These are phyloP conservation scores for Flueggea neowawraea DNA, from an alignment of 441 rosid genomes.

Conservation along the genomic window DNA sequence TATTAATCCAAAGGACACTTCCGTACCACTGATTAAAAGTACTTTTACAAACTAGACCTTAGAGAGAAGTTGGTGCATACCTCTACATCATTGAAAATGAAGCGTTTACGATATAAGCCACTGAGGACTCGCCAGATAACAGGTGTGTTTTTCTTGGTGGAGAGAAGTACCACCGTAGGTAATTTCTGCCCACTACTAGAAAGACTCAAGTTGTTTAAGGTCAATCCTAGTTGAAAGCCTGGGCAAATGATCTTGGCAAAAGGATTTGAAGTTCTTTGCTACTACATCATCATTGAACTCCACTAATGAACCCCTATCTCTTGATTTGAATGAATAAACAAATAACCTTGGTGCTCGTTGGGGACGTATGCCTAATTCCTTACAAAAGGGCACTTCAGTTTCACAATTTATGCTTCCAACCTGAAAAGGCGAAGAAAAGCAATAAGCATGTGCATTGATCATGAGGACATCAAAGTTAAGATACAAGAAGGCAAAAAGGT, in stretches of 20 bases:
- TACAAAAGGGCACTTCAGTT: conserved; percentile 65
- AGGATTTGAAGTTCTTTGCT: conserved; percentile 50
- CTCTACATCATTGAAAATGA: conserved; percentile 64
- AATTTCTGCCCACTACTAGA: conserved; percentile 28
- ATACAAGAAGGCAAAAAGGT: conserved; percentile 2
- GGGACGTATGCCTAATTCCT: conserved; percentile 53
- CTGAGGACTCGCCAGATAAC: conserved; percentile 90
- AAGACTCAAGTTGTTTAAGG: conserved; percentile 34
- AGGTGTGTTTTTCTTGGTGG: conserved; percentile 84
- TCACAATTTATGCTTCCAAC: conserved; percentile 81
- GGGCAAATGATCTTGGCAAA: conserved; percentile 81
- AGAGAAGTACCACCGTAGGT: conserved; percentile 70
- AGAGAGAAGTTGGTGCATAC: conserved; percentile 24
- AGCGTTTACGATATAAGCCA: conserved; percentile 60
- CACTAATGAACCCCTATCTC: conserved; percentile 54
- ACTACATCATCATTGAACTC: conserved; percentile 68
- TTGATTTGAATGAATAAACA: conserved; percentile 56
- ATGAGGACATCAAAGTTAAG: conserved; percentile 1
- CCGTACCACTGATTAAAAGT: no score
- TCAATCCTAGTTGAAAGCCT: conserved; percentile 61
- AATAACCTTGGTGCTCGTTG: conserved; percentile 59
- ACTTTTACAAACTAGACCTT: no score
- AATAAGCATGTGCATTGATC: neutral
- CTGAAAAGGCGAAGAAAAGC: conserved; percentile 29
- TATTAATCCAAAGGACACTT: no score